Conservation (phyloP, 2,329 filamentous ascomycete genomes). For the Apiospora sp. region DNA sequence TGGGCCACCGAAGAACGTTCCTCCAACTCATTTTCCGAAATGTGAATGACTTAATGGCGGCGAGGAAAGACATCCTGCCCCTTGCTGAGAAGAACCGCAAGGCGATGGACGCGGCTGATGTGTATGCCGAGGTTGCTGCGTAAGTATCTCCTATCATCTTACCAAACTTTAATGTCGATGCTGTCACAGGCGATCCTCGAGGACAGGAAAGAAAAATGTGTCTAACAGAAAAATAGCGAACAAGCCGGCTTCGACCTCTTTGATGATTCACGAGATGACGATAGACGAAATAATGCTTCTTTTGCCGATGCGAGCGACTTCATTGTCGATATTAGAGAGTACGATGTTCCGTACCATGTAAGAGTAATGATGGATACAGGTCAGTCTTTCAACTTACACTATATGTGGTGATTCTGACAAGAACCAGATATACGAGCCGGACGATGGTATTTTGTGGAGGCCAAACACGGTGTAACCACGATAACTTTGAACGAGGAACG, state of each 20-base stretch:
- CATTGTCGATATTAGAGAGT: constrained; percentile 98
- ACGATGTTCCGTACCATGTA: constrained; percentile 99
- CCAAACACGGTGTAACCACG: constrained; percentile 88
- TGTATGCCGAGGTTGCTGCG: constrained; percentile 95
- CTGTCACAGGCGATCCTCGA: not conserved
- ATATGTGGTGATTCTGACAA: not conserved
- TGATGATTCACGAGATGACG: constrained; percentile 82
- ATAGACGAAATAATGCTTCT: constrained; percentile 77
- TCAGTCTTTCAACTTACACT: constrained; percentile 44
- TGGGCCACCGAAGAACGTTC: constrained; percentile 90
- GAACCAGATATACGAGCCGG: constrained; percentile 86
- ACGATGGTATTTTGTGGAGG: constrained; percentile 96
- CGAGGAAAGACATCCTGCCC: constrained; percentile 83
- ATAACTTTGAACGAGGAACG: constrained; percentile 86
- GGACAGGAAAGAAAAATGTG: not conserved
- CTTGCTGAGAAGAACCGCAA: constrained; percentile 97
- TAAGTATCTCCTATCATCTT: constrained; percentile 51
- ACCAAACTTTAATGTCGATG: not conserved
- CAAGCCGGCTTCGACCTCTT: constrained; percentile 81
- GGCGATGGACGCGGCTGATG: constrained; percentile 95
- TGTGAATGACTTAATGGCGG: constrained; percentile 84
- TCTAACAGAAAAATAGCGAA: constrained; percentile 38
- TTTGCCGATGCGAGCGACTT: constrained; percentile 93
- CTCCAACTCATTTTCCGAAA: constrained; percentile 88
- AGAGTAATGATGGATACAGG: constrained; percentile 96